Evolutionary conservation across 345 rosid genomes (phyloP).

Genomic region (Abelmoschus esculentus): DNA sequence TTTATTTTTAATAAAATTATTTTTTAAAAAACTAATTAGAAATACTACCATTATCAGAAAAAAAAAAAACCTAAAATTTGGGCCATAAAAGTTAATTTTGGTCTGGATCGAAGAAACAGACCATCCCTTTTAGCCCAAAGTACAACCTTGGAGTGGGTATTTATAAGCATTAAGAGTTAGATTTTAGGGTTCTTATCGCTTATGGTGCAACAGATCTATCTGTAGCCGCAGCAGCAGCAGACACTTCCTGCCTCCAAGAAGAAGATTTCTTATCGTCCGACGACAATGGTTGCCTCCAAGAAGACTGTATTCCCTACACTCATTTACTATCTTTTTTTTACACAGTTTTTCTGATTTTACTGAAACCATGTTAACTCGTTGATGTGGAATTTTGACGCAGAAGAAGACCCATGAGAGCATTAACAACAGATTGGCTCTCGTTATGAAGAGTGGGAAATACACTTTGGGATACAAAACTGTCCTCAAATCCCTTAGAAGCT

Average conservation of each 20-base stretch:
- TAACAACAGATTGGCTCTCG: conserved; percentile 49
- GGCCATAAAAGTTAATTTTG: neutral
- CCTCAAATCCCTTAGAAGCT: conserved; percentile 37
- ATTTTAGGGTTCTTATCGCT: neutral
- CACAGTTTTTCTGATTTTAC: neutral
- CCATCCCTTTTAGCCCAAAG: neutral
- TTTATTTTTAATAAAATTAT: no score
- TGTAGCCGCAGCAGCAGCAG: conserved; percentile 6
- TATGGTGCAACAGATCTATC: neutral
- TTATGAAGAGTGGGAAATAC: conserved; percentile 51
- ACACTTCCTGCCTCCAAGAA: neutral
- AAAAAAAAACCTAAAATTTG: no score
- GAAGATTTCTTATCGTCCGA: neutral
- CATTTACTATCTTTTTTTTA: neutral
- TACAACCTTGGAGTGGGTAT: neutral
- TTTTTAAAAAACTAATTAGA: no score
- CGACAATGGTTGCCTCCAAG: conserved; percentile 53
- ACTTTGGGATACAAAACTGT: conserved; percentile 50
- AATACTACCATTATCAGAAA: no score
- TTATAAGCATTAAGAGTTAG: neutral
- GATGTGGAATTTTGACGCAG: conserved; percentile 14
- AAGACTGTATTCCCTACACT: conserved; percentile 33
- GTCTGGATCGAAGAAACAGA: neutral
- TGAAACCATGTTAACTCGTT: neutral
- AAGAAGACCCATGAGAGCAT: conserved; percentile 64